Evolutionary conservation across 2,329 filamentous ascomycete species (phyloP).

Genomic region (Paraphaeosphaeria minitans): DNA sequence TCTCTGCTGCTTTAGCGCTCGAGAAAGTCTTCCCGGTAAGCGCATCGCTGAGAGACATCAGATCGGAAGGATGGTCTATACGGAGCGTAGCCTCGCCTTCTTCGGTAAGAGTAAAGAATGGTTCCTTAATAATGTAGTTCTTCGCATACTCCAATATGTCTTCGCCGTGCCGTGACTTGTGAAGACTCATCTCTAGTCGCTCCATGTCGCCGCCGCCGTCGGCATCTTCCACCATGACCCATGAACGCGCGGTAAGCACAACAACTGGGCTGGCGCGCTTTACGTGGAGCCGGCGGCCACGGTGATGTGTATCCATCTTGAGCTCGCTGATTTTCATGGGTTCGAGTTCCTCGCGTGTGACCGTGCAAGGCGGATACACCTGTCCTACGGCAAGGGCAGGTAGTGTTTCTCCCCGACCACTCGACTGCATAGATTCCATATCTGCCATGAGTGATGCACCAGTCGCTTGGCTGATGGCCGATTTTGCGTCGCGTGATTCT

Average conservation of each 20-base stretch:
- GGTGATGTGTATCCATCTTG: constrained; percentile 49
- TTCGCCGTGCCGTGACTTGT: constrained; percentile 33
- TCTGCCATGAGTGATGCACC: constrained; percentile 39
- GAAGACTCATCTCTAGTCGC: constrained; percentile 34
- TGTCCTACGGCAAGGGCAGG: constrained; percentile 30
- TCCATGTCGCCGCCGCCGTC: constrained; percentile 48
- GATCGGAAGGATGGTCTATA: constrained; percentile 60
- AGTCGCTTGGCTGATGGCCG: constrained; percentile 33
- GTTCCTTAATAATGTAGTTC: constrained; percentile 59
- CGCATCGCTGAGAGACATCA: constrained; percentile 46
- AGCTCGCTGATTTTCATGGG: constrained; percentile 44
- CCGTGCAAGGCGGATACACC: constrained; percentile 31
- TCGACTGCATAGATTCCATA: constrained; percentile 34
- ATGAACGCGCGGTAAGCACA: constrained; percentile 37
- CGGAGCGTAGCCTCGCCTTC: constrained; percentile 53
- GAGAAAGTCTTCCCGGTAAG: constrained; percentile 34
- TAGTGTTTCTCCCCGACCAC: constrained; percentile 21
- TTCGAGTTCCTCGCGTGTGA: constrained; percentile 20
- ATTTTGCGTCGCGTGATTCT: constrained; percentile 26
- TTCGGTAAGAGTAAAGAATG: constrained; percentile 55
- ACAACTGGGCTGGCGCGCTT: constrained; percentile 39
- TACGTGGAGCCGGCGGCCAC: constrained; percentile 44
- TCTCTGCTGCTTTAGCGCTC: constrained; percentile 40
- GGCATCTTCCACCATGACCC: constrained; percentile 39
- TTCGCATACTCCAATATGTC: constrained; percentile 44